Evolutionary conservation across 108 stramenopile species (phyloP).

Genomic region (Cyclostephanos invisitatus): DNA sequence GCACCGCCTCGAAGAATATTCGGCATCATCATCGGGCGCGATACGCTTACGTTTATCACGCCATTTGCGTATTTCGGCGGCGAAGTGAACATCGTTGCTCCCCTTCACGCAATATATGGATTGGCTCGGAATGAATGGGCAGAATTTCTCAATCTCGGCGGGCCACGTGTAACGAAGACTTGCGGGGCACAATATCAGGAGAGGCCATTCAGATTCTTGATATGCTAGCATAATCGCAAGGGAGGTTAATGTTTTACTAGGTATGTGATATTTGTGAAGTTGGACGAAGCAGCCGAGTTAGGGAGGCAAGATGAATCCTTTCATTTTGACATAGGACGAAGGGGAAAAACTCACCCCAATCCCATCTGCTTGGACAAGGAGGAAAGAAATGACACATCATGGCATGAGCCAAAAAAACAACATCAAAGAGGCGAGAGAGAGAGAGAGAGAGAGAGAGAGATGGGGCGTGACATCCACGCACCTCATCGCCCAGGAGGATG

Average conservation of each 20-base stretch:
- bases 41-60: slow-evolving; percentile 13
- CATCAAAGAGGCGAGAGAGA: no score
- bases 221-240: slow-evolving; percentile 76
- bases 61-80: slow-evolving; percentile 30
- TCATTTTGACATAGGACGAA: not conserved
- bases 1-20: slow-evolving; percentile 1
- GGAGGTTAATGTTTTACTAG: slow-evolving; percentile 77
- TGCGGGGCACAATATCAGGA: slow-evolving; percentile 87
- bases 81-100: slow-evolving; percentile 60
- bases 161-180: slow-evolving; percentile 88
- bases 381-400: no score
- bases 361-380: slow-evolving; percentile 61
- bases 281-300: not conserved
- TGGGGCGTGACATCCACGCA: no score
- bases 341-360: slow-evolving; percentile 50
- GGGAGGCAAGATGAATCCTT: not conserved
- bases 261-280: not conserved
- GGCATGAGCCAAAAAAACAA: no score
- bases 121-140: slow-evolving; percentile 53
- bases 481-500: slow-evolving; percentile 84
- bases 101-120: slow-evolving; percentile 61
- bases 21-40: not conserved
- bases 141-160: slow-evolving; percentile 88
- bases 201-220: slow-evolving; percentile 81
- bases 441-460: no score